phyloP scores from a whole-genome alignment of 2,329 filamentous ascomycete species.

The Endothia cerciana region DNA sequence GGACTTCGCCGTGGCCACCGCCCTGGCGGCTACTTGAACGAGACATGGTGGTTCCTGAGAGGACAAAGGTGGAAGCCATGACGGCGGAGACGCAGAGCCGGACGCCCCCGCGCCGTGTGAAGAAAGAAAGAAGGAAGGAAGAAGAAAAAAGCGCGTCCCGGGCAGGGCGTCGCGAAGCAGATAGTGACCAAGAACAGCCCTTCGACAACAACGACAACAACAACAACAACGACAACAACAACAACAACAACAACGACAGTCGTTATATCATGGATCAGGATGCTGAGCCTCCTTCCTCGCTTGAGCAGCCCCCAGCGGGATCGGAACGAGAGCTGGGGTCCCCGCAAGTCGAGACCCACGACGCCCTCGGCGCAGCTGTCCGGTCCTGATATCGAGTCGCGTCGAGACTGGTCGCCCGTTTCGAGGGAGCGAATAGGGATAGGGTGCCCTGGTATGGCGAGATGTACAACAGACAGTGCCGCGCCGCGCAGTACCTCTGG shows the following conservation, averaged over 20 bases:
- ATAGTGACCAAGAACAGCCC: not conserved
- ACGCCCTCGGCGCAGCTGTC: slow-evolving; percentile 17
- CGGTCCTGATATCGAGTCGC: slow-evolving; percentile 22
- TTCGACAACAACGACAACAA: not conserved
- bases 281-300: not conserved
- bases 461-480: not conserved
- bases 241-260: slow-evolving; percentile 6
- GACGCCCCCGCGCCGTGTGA: not conserved
- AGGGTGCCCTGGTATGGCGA: not conserved
- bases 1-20: slow-evolving; percentile 36
- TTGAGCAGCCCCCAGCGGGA: slow-evolving; percentile 1
- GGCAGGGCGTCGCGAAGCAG: not conserved
- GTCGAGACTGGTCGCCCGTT: slow-evolving; percentile 7
- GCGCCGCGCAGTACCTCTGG: not conserved
- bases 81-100: slow-evolving; percentile 24
- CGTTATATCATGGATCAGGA: slow-evolving; percentile 25
- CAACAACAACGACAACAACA: not conserved
- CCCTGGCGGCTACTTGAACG: slow-evolving; percentile 49
- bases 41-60: slow-evolving; percentile 56
- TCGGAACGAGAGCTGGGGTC: slow-evolving; percentile 12
- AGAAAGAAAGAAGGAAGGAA: not conserved
- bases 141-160: not conserved
- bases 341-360: slow-evolving; percentile 25
- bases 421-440: not conserved
- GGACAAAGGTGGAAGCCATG: slow-evolving; percentile 58